Percentiles rank a stretch among this genome's conserved stretches.
Evolutionary conservation across 352 stramenopile genomes (phyloP).

Genomic region (Phytophthora lateralis): DNA sequence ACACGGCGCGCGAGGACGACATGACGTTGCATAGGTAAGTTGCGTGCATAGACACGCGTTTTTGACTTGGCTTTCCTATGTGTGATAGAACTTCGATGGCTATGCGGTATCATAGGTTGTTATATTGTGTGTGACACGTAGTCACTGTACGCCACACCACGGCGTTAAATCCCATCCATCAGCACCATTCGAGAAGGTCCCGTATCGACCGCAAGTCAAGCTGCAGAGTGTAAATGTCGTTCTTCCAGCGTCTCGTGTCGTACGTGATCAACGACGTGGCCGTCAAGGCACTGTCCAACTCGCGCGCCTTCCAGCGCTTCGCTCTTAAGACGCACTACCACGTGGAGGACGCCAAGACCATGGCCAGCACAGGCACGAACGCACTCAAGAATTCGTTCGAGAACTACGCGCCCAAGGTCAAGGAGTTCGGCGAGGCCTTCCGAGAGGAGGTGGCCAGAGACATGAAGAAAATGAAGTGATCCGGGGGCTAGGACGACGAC

Average conservation of each 20-base stretch:
- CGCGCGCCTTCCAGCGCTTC: conserved; percentile 83
- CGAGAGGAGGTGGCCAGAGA: conserved; percentile 78
- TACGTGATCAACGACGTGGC: conserved; percentile 88
- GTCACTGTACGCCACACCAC: conserved; percentile 8
- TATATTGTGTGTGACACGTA: not conserved
- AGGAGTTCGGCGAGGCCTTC: conserved; percentile 73
- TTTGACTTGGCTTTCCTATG: not conserved
- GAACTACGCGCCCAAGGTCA: conserved; percentile 71
- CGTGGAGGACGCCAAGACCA: conserved; percentile 81
- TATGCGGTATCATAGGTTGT: conserved; percentile 1
- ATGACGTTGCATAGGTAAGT: not conserved
- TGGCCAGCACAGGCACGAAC: conserved; percentile 55
- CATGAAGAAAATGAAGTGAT: conserved; percentile 77
- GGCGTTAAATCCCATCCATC: conserved; percentile 12
- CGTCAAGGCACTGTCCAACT: conserved; percentile 84
- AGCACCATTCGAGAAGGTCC: conserved; percentile 32
- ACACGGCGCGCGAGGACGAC: conserved; percentile 2
- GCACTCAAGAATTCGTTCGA: conserved; percentile 57
- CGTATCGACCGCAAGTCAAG: not conserved
- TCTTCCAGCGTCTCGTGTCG: conserved; percentile 82
- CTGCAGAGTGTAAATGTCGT: conserved; percentile 50
- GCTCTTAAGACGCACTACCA: conserved; percentile 86
- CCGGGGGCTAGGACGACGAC: not conserved
- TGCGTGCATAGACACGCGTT: conserved; percentile 14
- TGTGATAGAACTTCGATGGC: not conserved